Evolutionary conservation across 1,139 yeast genomes (phyloP).

Genomic region (Debaryomyces singareniensis): DNA sequence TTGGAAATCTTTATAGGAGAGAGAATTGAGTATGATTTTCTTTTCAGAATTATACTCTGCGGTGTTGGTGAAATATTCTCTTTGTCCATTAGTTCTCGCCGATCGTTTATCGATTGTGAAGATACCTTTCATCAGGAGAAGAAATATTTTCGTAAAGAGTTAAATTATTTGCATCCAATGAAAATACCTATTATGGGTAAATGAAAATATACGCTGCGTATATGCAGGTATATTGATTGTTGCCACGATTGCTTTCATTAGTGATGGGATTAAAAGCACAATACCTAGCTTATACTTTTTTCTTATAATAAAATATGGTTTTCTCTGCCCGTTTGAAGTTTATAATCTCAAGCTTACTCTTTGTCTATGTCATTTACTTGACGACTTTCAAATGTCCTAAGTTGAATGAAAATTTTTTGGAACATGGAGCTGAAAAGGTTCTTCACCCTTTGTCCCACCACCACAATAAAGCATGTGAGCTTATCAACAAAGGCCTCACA

Average conservation of each 20-base stretch:
- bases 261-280: background rate
- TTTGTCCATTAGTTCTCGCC: no score
- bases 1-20: no score
- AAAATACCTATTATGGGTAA: slow-evolving; percentile 6
- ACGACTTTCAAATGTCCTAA: slow-evolving; percentile 35
- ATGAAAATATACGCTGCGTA: slow-evolving; percentile 6
- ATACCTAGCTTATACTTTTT: slow-evolving; percentile 2
- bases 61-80: slow-evolving; percentile 8
- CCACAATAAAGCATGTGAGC: slow-evolving; percentile 32
- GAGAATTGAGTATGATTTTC: slow-evolving; percentile 12
- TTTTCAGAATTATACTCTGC: slow-evolving; percentile 5
- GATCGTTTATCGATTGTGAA: no score
- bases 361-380: slow-evolving; percentile 33
- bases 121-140: no score
- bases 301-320: slow-evolving; percentile 5
- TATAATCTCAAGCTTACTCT: slow-evolving; percentile 21
- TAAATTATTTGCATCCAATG: slow-evolving; percentile 1
- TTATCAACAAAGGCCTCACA: slow-evolving; percentile 23
- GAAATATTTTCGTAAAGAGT: no score
- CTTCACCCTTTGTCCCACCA: slow-evolving; percentile 35
- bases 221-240: slow-evolving; percentile 5
- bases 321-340: slow-evolving; percentile 15
- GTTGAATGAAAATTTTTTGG: slow-evolving; percentile 26
- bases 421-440: slow-evolving; percentile 20
- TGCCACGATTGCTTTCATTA: slow-evolving; percentile 7